Conservation (phyloP, 2,329 filamentous ascomycete genomes). For the Paecilomyces formosus region DNA sequence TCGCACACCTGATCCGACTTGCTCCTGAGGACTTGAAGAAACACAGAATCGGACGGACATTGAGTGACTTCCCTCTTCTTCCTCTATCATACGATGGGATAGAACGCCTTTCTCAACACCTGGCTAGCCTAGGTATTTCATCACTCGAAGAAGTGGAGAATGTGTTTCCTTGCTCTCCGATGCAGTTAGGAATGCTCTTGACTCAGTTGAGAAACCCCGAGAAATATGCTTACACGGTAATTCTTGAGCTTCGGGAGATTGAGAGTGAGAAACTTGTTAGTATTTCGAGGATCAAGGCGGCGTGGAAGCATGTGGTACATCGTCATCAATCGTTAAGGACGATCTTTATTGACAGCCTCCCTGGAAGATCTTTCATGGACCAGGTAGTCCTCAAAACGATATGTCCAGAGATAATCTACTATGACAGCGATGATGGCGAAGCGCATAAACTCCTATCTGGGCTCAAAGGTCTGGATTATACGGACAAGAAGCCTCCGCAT, state of each 20-base stretch:
- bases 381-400: slow-evolving; percentile 6
- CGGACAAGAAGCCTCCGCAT: slow-evolving; percentile 25
- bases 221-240: slow-evolving; percentile 9
- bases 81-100: slow-evolving; percentile 5
- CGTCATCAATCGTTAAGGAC: slow-evolving; percentile 10
- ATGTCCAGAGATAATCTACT: background rate
- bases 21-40: background rate
- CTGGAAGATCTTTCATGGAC: slow-evolving; percentile 7
- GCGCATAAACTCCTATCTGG: background rate
- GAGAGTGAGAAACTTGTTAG: slow-evolving; percentile 4
- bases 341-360: slow-evolving; percentile 7
- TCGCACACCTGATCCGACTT: slow-evolving; percentile 2
- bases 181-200: slow-evolving; percentile 17
- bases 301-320: slow-evolving; percentile 11
- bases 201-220: slow-evolving; percentile 14
- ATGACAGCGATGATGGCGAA: background rate
- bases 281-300: slow-evolving; percentile 5
- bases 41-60: background rate
- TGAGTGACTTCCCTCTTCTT: slow-evolving; percentile 16
- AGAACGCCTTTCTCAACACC: slow-evolving; percentile 1
- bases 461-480: slow-evolving; percentile 1
- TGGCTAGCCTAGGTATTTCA: slow-evolving; percentile 1
- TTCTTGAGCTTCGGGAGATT: slow-evolving; percentile 8
- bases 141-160: slow-evolving; percentile 14
- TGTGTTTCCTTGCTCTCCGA: slow-evolving; percentile 15